Conservation (phyloP, 73 alveolate genomes). For the Paramecium biaurelia region DNA sequence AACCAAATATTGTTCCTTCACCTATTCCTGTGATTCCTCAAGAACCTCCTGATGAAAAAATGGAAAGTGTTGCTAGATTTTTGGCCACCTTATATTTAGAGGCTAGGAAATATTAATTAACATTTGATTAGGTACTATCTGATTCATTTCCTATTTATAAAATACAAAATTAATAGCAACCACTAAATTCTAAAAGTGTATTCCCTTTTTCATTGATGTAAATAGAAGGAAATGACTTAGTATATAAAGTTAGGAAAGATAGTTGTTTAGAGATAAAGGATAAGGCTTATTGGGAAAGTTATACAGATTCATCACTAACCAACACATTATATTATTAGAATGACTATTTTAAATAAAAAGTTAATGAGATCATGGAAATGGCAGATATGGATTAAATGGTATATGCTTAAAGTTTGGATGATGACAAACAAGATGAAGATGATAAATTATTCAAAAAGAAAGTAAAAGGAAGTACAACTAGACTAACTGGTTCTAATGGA, state of each 20-base stretch:
- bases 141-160: conserved; percentile 10
- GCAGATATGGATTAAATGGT: conserved; percentile 56
- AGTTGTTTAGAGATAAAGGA: not conserved
- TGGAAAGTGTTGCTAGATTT: conserved; percentile 28
- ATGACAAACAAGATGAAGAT: conserved; percentile 41
- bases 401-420: not conserved
- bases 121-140: not conserved
- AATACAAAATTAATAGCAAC: not conserved
- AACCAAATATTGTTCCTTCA: not conserved
- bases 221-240: conserved; percentile 1
- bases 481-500: not conserved
- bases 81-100: conserved; percentile 24
- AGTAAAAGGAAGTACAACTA: not conserved
- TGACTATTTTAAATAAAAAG: not conserved
- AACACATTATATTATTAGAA: conserved; percentile 20
- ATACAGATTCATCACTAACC: not conserved
- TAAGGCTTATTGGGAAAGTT: not conserved
- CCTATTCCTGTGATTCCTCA: not conserved
- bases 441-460: conserved; percentile 9
- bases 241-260: not conserved
- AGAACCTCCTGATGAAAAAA: conserved; percentile 40
- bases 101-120: not conserved
- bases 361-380: conserved; percentile 25
- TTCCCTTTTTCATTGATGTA: conserved; percentile 4
- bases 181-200: not conserved